Percentiles rank a stretch among this genome's conserved stretches.
These are phyloP conservation scores for Crithidia sp. DNA, from an alignment of 208 protist genomes.

Conservation along the genomic window DNA sequence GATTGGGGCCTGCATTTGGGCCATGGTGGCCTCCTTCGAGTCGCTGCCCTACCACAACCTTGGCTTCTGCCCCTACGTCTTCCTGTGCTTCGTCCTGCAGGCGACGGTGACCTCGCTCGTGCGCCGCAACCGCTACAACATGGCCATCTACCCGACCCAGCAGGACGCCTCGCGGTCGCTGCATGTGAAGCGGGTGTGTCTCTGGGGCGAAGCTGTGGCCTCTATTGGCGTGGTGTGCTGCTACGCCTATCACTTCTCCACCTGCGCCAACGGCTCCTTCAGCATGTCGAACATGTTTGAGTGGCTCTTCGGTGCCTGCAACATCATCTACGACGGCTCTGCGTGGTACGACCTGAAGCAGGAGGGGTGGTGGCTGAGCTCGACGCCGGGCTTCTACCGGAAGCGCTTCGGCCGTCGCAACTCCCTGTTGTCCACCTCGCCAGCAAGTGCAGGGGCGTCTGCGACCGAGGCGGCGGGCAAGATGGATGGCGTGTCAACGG, in stretches of 20 bases:
- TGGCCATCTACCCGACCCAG: constrained; percentile 54
- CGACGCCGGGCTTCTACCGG: constrained; percentile 42
- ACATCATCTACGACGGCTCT: constrained; percentile 68
- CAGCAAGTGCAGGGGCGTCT: background rate
- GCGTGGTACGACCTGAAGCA: constrained; percentile 70
- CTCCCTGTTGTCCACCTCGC: background rate
- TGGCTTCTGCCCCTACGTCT: constrained; percentile 62
- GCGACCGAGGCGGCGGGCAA: background rate
- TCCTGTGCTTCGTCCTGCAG: constrained; percentile 64
- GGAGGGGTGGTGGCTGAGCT: constrained; percentile 70
- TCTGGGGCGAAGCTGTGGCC: constrained; percentile 46
- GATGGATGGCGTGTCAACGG: background rate
- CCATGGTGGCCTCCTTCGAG: constrained; percentile 69
- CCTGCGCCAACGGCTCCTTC: constrained; percentile 70
- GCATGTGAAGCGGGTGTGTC: constrained; percentile 44
- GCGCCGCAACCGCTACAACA: constrained; percentile 57
- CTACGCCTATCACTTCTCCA: constrained; percentile 53
- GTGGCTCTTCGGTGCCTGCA: constrained; percentile 67
- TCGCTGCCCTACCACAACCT: constrained; percentile 64
- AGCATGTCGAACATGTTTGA: constrained; percentile 76
- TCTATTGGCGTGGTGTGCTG: constrained; percentile 55
- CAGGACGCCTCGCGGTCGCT: constrained; percentile 48
- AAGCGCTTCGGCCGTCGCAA: constrained; percentile 26
- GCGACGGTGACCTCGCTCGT: constrained; percentile 41
- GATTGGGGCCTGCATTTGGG: constrained; percentile 52